Conservation (phyloP, 2,329 filamentous ascomycete species). For the Apiospora rasikravindrae region DNA sequence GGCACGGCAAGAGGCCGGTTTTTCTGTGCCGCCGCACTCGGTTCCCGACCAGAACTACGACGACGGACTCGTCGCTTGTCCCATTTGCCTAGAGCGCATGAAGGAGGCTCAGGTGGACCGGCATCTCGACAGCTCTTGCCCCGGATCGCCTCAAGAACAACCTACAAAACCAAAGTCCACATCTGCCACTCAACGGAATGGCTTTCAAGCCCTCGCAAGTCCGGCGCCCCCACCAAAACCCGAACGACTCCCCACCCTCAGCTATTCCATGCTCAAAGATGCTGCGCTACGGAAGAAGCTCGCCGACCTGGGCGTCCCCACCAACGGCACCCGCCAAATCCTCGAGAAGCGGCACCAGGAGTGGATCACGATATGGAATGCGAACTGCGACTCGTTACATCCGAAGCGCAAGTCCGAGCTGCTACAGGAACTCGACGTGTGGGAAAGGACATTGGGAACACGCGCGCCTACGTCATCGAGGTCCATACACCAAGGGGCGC, state of each 20-base stretch:
- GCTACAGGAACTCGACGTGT: constrained; percentile 78
- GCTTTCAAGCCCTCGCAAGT: constrained; percentile 20
- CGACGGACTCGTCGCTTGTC: constrained; percentile 82
- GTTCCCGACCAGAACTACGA: constrained; percentile 48
- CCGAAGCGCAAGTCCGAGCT: constrained; percentile 76
- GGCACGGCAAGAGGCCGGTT: constrained; percentile 31
- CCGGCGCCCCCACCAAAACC: constrained; percentile 44
- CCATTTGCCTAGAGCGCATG: constrained; percentile 80
- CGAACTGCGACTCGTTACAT: constrained; percentile 85
- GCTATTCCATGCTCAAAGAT: constrained; percentile 88
- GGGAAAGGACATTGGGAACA: constrained; percentile 84
- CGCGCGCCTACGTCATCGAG: constrained; percentile 50
- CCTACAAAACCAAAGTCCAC: constrained; percentile 27
- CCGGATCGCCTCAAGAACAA: constrained; percentile 43
- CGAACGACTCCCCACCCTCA: constrained; percentile 78
- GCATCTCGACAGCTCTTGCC: constrained; percentile 75
- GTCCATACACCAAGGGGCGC: constrained; percentile 46
- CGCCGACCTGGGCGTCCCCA: constrained; percentile 77
- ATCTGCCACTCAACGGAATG: constrained; percentile 17
- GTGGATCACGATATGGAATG: constrained; percentile 96
- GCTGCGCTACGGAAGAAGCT: constrained; percentile 79
- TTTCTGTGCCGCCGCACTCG: constrained; percentile 29
- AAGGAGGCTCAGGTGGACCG: constrained; percentile 76
- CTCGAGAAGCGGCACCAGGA: constrained; percentile 85
- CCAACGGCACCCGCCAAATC: constrained; percentile 68